These are phyloP conservation scores for Didymella lethalis DNA, from an alignment of 2,329 filamentous ascomycete species.

Conservation along the genomic window DNA sequence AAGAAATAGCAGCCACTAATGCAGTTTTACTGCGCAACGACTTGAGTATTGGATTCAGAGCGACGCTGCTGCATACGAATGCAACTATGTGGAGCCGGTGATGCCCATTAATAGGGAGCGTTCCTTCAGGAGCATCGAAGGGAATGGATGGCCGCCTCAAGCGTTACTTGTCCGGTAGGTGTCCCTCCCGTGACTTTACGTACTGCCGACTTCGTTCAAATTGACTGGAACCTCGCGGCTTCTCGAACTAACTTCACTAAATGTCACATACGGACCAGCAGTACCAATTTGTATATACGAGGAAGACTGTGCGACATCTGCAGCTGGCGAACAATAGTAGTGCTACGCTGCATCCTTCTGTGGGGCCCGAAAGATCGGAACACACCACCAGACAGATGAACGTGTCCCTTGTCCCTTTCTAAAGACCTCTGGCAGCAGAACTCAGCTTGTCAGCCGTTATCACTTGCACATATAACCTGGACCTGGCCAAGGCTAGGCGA, in stretches of 20 bases:
- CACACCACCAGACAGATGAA: background rate
- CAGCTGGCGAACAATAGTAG: background rate
- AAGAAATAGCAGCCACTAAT: background rate
- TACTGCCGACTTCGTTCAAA: background rate
- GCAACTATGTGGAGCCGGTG: background rate
- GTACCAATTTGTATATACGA: background rate
- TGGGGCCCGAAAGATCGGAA: background rate
- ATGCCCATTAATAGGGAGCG: background rate
- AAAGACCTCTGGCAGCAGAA: background rate
- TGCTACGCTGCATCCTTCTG: constrained; percentile 9
- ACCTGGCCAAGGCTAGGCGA: background rate
- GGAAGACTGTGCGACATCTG: background rate
- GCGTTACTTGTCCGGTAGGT: background rate
- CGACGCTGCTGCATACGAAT: background rate
- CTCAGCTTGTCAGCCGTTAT: background rate
- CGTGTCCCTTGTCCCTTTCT: background rate
- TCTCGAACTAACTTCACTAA: background rate
- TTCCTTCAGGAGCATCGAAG: background rate
- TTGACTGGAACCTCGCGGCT: background rate
- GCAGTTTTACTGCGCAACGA: background rate
- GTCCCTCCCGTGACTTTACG: background rate
- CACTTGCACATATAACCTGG: background rate
- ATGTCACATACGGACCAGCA: background rate
- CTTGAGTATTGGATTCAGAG: background rate
- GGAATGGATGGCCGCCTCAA: background rate